Conservation (phyloP, 2,329 filamentous ascomycete genomes). For the Beauveria sp. region DNA sequence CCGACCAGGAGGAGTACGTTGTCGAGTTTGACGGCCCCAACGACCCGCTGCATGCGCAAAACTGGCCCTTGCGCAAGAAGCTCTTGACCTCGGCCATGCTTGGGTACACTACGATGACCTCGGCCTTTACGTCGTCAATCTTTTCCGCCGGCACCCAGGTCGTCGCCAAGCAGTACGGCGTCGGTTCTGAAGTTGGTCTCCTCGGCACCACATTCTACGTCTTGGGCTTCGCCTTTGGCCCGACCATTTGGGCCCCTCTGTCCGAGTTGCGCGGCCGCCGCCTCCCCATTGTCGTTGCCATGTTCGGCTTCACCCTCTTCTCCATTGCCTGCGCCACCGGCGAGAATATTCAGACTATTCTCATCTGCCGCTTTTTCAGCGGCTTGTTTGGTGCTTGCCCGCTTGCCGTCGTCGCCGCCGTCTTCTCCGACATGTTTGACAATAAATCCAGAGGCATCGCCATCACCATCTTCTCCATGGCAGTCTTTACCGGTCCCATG, state of each 20-base stretch:
- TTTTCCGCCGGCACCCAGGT: constrained; percentile 59
- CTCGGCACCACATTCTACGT: constrained; percentile 63
- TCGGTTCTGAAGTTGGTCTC: constrained; percentile 54
- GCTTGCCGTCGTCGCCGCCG: constrained; percentile 60
- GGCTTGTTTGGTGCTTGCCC: constrained; percentile 67
- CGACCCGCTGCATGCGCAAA: constrained; percentile 79
- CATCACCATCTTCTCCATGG: constrained; percentile 37
- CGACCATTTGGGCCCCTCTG: constrained; percentile 64
- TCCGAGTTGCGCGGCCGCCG: constrained; percentile 64
- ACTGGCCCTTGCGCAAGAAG: constrained; percentile 79
- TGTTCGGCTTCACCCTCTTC: constrained; percentile 64
- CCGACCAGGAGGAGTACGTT: constrained; percentile 67
- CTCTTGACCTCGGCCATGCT: constrained; percentile 59
- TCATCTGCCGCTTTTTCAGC: constrained; percentile 65
- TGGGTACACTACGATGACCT: constrained; percentile 64
- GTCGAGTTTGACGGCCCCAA: constrained; percentile 79
- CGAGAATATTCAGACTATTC: constrained; percentile 61
- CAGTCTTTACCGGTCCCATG: constrained; percentile 58
- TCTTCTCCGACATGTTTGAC: constrained; percentile 66
- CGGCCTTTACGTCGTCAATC: constrained; percentile 67
- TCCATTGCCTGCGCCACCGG: constrained; percentile 56
- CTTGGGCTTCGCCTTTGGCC: constrained; percentile 64
- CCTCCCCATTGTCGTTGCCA: constrained; percentile 51
- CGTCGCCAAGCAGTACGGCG: constrained; percentile 51
- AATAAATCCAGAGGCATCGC: constrained; percentile 50